Percentiles rank a stretch among this genome's conserved stretches.
Conservation (phyloP, 768 basidiomycete genomes). For the Rhodotorula taiwanensis region DNA sequence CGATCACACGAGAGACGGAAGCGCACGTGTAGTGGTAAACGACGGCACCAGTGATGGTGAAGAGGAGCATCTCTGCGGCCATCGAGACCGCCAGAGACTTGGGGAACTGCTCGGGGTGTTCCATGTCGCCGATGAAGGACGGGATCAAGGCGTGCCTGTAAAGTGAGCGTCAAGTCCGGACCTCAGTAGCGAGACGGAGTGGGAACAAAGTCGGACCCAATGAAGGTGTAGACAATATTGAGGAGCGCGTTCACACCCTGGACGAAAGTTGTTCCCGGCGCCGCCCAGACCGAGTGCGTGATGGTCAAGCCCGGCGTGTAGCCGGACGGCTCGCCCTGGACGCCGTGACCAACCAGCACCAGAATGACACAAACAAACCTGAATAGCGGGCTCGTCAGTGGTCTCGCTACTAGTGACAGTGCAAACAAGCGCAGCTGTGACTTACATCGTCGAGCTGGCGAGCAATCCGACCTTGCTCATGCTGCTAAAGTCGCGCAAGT, state of each 20-base stretch:
- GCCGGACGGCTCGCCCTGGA: slow-evolving; percentile 46
- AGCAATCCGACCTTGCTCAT: slow-evolving; percentile 45
- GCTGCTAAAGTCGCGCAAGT: slow-evolving; percentile 50
- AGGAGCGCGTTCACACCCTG: slow-evolving; percentile 38
- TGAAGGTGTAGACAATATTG: slow-evolving; percentile 25
- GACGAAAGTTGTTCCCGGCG: slow-evolving; percentile 39
- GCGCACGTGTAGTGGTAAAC: slow-evolving; percentile 26
- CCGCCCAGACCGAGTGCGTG: slow-evolving; percentile 35
- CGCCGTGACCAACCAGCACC: slow-evolving; percentile 44
- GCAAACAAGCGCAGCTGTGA: too few relatives aligned
- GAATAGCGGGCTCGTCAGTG: not conserved
- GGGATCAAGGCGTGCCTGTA: slow-evolving; percentile 33
- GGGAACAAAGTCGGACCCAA: not conserved
- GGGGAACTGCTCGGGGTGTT: slow-evolving; percentile 40
- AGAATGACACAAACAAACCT: slow-evolving; percentile 47
- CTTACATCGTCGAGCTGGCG: slow-evolving; percentile 50
- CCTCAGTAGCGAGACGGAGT: not conserved
- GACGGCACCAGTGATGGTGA: slow-evolving; percentile 38
- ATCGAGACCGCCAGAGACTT: slow-evolving; percentile 40
- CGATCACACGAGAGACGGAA: not conserved
- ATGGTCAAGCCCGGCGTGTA: slow-evolving; percentile 39
- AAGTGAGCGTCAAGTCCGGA: not conserved
- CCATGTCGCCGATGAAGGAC: slow-evolving; percentile 39
- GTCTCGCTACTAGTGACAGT: too few relatives aligned
- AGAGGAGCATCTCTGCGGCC: slow-evolving; percentile 36